Evolutionary conservation across 2,329 filamentous ascomycete species (phyloP).

Genomic region (Aspergillus persii): DNA sequence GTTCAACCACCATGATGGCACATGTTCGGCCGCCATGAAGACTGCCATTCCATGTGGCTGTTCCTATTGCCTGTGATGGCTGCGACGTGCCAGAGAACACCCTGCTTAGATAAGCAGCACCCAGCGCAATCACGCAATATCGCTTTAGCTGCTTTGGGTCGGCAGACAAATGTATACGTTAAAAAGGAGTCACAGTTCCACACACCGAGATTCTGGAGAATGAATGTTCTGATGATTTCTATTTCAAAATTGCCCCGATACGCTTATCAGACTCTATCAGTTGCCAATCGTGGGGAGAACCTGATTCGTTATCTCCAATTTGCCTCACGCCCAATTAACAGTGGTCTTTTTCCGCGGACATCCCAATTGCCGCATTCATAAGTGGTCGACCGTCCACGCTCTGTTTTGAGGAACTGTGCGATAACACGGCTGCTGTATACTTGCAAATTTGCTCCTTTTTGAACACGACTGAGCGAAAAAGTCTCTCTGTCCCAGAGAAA

Average conservation of each 20-base stretch:
- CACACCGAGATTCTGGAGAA: background rate
- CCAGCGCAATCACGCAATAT: constrained; percentile 30
- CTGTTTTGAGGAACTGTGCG: background rate
- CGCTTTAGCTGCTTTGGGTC: constrained; percentile 28
- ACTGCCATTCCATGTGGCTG: no score
- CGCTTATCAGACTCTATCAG: constrained; percentile 15
- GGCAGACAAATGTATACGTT: constrained; percentile 24
- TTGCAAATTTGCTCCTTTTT: background rate
- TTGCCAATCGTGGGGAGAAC: constrained; percentile 5
- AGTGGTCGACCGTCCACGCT: background rate
- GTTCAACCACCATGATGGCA: background rate
- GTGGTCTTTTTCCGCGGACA: constrained; percentile 21
- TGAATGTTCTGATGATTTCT: background rate
- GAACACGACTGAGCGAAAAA: background rate
- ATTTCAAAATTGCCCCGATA: constrained; percentile 15
- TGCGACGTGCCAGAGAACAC: background rate
- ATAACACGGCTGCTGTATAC: background rate
- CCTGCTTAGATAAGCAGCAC: constrained; percentile 20
- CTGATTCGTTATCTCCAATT: constrained; percentile 18
- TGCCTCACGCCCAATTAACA: constrained; percentile 10
- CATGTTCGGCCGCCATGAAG: background rate
- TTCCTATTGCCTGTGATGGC: no score
- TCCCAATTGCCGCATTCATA: constrained; percentile 7
- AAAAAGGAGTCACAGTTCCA: constrained; percentile 5
- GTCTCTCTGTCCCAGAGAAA: background rate